These are phyloP conservation scores for Chrysanthemum seticuspe DNA, from an alignment of 129 eudicot genomes.

Conservation along the genomic window DNA sequence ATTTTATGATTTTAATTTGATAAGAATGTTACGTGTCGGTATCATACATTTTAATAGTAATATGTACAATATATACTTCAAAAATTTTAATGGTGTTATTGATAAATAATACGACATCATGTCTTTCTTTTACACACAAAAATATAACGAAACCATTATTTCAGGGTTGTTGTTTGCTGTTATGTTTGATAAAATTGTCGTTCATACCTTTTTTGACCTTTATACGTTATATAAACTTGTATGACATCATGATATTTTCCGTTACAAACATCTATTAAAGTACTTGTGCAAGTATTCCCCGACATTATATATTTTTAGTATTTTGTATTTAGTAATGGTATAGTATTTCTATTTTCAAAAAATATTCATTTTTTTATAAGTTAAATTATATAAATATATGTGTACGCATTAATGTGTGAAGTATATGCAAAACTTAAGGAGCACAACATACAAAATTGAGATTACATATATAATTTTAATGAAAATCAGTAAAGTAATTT, in stretches of 20 bases:
- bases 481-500: too few species aligned
- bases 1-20: constrained; percentile 2
- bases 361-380: background rate
- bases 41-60: constrained; percentile 1
- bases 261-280: constrained; percentile 20
- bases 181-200: constrained; percentile 8
- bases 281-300: constrained; percentile 5
- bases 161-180: constrained; percentile 27
- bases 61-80: background rate
- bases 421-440: too few species aligned
- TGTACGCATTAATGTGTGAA: background rate
- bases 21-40: constrained; percentile 24
- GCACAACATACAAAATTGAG: too few species aligned
- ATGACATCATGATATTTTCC: background rate
- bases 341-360: background rate
- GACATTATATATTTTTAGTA: background rate
- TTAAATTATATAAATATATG: background rate
- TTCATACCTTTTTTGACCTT: constrained; percentile 4
- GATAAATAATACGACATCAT: constrained; percentile 18
- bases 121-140: constrained; percentile 24
- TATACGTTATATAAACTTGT: constrained; percentile 9
- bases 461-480: too few species aligned
- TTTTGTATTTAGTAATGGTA: background rate
- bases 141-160: constrained; percentile 11
- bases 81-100: background rate